A percentile compares a stretch with the other conserved stretches of the same genome.
Conservation (phyloP, 345 rosid species). For the Eutrema yunnanense region DNA sequence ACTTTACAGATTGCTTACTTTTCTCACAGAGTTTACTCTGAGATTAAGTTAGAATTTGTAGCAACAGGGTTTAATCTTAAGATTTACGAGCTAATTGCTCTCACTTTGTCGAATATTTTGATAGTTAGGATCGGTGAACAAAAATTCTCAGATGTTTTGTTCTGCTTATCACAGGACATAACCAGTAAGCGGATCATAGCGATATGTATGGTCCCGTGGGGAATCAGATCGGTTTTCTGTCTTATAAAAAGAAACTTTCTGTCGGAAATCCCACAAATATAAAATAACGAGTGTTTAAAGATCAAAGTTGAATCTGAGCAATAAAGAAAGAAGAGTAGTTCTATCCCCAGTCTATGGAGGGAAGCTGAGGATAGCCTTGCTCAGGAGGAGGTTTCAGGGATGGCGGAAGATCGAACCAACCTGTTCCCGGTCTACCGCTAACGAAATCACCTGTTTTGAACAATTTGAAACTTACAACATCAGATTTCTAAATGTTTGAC, state of each 20-base stretch:
- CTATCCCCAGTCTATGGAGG: conserved; percentile 80
- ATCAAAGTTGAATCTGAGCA: not conserved
- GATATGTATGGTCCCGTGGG: too few species aligned
- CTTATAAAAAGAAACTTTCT: not conserved
- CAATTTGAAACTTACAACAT: not conserved
- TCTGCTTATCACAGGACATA: too few species aligned
- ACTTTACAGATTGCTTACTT: not conserved
- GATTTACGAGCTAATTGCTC: not conserved
- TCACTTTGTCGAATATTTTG: not conserved
- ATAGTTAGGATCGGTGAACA: not conserved
- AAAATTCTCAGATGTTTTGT: too few species aligned
- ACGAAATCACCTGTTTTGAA: conserved; percentile 34
- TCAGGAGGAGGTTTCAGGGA: conserved; percentile 87
- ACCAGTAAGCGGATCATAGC: too few species aligned
- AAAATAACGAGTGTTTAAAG: not conserved
- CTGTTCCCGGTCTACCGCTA: conserved; percentile 36
- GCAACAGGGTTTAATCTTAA: not conserved
- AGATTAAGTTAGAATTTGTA: not conserved
- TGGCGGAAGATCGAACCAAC: conserved; percentile 84
- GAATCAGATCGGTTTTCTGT: too few species aligned
- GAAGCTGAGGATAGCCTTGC: conserved; percentile 58
- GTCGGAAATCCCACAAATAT: not conserved
- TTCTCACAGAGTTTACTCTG: not conserved
- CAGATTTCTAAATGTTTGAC: not conserved
- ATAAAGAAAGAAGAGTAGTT: not conserved